These are phyloP conservation scores for Hortaea werneckii DNA, from an alignment of 2,329 filamentous ascomycete genomes.

Conservation along the genomic window DNA sequence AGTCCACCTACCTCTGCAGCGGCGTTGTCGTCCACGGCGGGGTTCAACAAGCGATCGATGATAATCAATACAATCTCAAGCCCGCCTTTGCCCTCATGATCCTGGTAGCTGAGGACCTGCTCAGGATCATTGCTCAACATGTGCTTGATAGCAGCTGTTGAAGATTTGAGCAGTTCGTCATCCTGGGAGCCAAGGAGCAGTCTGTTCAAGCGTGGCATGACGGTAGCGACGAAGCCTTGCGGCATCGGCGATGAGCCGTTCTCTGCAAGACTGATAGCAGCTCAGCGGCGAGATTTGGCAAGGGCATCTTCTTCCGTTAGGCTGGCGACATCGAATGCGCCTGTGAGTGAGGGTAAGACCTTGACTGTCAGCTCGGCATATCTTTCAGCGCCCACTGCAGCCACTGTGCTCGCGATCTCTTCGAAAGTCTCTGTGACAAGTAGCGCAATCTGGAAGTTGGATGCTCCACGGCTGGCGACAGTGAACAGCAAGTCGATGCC, in stretches of 20 bases:
- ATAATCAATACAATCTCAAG: conserved; percentile 84
- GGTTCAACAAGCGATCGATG: conserved; percentile 79
- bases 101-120: conserved; percentile 80
- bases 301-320: conserved; percentile 77
- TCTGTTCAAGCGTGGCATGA: conserved; percentile 76
- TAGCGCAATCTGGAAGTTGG: conserved; percentile 83
- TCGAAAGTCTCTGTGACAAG: conserved; percentile 87
- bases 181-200: conserved; percentile 77
- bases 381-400: conserved; percentile 52
- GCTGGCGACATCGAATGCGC: conserved; percentile 78
- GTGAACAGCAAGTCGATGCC: conserved; percentile 79
- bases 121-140: conserved; percentile 83
- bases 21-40: conserved; percentile 78
- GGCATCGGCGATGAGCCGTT: conserved; percentile 79
- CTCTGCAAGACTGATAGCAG: conserved; percentile 70
- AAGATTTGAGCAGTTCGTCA: conserved; percentile 76
- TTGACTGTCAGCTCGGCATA: conserved; percentile 75
- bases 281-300: conserved; percentile 78
- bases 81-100: conserved; percentile 67
- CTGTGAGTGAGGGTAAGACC: conserved; percentile 76
- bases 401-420: conserved; percentile 63
- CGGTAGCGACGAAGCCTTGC: conserved; percentile 70
- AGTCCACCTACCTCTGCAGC: conserved; percentile 93
- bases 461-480: conserved; percentile 76
- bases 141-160: conserved; percentile 76